phyloP scores from a whole-genome alignment of 495 filamentous ascomycete genomes.

The Bryoglossum gracile region DNA sequence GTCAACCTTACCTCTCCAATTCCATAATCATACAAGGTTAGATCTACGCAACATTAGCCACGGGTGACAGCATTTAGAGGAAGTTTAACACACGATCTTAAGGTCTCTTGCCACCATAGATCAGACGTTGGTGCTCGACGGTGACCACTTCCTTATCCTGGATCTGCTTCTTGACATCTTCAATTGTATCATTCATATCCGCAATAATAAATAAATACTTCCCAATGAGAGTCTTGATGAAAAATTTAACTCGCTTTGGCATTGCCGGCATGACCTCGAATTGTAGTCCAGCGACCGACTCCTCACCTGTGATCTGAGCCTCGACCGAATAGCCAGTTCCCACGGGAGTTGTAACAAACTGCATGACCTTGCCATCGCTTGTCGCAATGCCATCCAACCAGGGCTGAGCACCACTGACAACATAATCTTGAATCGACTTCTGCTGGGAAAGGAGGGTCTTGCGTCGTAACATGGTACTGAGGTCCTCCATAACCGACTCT shows the following conservation, averaged over 20 bases:
- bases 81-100: not conserved
- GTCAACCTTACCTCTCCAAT: not conserved
- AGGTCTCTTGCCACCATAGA: not conserved
- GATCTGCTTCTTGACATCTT: not conserved
- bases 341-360: constrained; percentile 39
- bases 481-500: constrained; percentile 26
- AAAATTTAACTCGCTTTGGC: not conserved
- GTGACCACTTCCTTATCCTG: not conserved
- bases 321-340: constrained; percentile 42
- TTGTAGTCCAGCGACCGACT: constrained; percentile 30
- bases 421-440: constrained; percentile 34
- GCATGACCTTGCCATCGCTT: constrained; percentile 27
- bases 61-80: no score
- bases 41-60: no score
- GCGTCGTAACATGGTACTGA: constrained; percentile 12
- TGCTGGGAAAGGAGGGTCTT: not conserved
- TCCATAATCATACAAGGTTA: not conserved
- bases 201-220: not conserved
- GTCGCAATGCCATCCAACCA: constrained; percentile 42
- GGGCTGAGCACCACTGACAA: constrained; percentile 36
- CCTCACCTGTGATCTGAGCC: constrained; percentile 35
- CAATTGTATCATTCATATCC: not conserved
- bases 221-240: not conserved
- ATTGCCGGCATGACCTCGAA: constrained; percentile 6
- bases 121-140: not conserved